phyloP scores from a whole-genome alignment of 1,284 basidiomycete species.

The Ustilago crameri region DNA sequence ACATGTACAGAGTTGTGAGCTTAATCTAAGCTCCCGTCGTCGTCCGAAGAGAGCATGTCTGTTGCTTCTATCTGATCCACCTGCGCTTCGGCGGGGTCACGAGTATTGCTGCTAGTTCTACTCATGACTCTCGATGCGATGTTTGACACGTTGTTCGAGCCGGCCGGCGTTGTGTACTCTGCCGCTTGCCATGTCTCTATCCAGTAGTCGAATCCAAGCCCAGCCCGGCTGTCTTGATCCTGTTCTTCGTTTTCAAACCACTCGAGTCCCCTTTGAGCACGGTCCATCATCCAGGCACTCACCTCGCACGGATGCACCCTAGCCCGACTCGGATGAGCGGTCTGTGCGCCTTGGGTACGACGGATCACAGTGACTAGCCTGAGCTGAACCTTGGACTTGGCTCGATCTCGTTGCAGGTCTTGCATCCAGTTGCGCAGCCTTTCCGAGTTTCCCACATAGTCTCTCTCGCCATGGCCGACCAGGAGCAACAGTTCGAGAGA shows the following conservation, averaged over 20 bases:
- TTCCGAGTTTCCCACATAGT: slow-evolving; percentile 29
- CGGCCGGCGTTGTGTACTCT: background rate
- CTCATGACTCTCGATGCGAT: slow-evolving; percentile 20
- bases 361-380: slow-evolving; percentile 18
- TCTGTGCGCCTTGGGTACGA: background rate
- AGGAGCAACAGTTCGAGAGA: slow-evolving; percentile 23
- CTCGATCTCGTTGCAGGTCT: slow-evolving; percentile 4
- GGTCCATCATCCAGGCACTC: slow-evolving; percentile 40
- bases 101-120: slow-evolving; percentile 19
- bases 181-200: slow-evolving; percentile 12
- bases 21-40: slow-evolving; percentile 1
- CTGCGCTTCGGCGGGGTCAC: background rate
- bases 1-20: background rate
- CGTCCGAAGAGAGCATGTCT: slow-evolving; percentile 21
- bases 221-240: background rate
- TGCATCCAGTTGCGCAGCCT: slow-evolving; percentile 16
- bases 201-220: slow-evolving; percentile 11
- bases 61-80: slow-evolving; percentile 11
- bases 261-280: slow-evolving; percentile 10
- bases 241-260: slow-evolving; percentile 13
- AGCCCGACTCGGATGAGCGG: background rate
- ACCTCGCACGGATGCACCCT: slow-evolving; percentile 43
- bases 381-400: background rate
- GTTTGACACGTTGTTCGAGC: background rate
- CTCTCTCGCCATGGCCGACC: slow-evolving; percentile 29